Base-by-base conservation (phyloP, 2,329 filamentous ascomycete genomes). In the Periconia macrospinosa region DNA sequence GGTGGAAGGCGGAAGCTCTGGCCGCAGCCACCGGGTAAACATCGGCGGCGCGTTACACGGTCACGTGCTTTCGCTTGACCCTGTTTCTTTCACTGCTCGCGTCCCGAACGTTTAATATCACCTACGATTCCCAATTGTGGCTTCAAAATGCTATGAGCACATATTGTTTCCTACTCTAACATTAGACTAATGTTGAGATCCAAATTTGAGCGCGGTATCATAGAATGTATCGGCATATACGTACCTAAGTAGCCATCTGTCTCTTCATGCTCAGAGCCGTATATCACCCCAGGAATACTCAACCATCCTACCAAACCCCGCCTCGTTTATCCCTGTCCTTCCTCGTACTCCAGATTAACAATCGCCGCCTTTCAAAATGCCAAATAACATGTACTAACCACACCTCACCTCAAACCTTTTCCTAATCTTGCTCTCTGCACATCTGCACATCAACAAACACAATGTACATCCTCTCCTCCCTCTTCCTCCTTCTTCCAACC, bases 1-100 rank as follows among this genome's bases (percentile, higher is more conserved):
- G 18, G 30, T 47, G 14, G 41, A 43, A 18, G 33, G 44, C 27
- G 45, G 17, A 37, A 45, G 46, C 45, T 45, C 37, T 20, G n/a
- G 44, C 50, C 42, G 37, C 30, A 37, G 30, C 47, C 18, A 41
- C 19, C 30, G 40, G 50, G 47, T 20, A 45, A 51, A 49, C 20
- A 30, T 17, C 45, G 23, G 23, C 23, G 10, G 18, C 43, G 19
- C 18, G 15, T 43, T 3, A 27, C 23, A 8, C 23, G 17, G 41
- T 17, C 20, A 19, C 41, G 41, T 43, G 27, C 45, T 17, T 35
- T 35, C 45, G 15, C 30, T 13, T 19, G 6, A 8, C 17, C 37
- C 2, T 23, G 9, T 10, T 3, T 20, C 41, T 18, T 18, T 42
- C 9, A 17, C 41, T 18, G n/a, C 41, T 37, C 33, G 33, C 33